A percentile compares a stretch with the other conserved stretches of the same genome.
phyloP scores from a whole-genome alignment of 2,329 filamentous ascomycete species.

The Fragosphaeria purpurea region DNA sequence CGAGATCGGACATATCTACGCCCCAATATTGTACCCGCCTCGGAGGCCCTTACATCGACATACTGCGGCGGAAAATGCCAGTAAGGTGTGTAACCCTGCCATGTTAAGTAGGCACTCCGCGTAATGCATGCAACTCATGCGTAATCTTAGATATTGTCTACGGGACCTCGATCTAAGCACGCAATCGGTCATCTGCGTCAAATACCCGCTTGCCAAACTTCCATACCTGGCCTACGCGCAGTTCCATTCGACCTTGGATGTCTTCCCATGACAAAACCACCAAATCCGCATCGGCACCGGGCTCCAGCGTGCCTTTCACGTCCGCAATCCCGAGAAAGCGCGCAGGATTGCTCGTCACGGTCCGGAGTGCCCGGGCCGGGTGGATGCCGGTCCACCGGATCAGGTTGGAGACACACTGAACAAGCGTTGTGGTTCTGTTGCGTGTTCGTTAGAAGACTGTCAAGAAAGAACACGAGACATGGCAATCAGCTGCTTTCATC shows the following conservation, averaged over 20 bases:
- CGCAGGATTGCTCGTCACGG: slow-evolving; percentile 49
- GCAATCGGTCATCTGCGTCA: no score
- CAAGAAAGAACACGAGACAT: no score
- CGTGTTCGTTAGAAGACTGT: background rate
- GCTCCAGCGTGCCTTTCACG: slow-evolving; percentile 35
- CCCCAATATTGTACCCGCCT: no score
- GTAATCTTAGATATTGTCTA: no score
- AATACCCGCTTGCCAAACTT: slow-evolving; percentile 34
- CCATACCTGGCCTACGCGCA: slow-evolving; percentile 43
- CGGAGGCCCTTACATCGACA: no score
- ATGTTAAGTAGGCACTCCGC: no score
- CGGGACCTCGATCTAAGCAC: no score
- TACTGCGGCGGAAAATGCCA: no score
- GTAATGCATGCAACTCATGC: no score
- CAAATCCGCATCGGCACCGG: slow-evolving; percentile 33
- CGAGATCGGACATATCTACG: no score
- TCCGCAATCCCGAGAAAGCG: slow-evolving; percentile 41
- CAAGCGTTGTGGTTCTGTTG: slow-evolving; percentile 34
- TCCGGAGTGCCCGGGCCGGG: slow-evolving; percentile 39
- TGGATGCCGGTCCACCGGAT: slow-evolving; percentile 42
- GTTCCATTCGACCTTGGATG: slow-evolving; percentile 23
- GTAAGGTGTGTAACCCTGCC: no score
- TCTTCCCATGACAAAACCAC: slow-evolving; percentile 34
- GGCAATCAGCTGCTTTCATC: background rate
- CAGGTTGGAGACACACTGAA: slow-evolving; percentile 52